phyloP scores from a whole-genome alignment of 345 rosid genomes.

The Euclidium syriacum region DNA sequence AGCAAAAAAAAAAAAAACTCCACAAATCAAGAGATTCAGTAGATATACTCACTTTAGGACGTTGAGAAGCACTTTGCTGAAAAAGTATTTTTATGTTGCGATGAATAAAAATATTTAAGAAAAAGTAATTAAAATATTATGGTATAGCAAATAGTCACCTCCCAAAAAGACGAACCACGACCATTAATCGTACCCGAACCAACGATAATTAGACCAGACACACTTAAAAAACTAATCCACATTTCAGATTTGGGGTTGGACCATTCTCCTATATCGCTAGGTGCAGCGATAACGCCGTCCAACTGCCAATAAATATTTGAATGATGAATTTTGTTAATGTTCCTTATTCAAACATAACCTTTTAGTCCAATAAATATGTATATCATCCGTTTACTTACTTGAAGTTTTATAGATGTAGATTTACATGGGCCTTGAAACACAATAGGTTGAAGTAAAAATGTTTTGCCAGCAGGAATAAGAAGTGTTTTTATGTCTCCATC shows the following conservation, averaged over 20 bases:
- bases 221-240: slow-evolving; percentile 3
- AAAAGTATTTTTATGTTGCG: neutral
- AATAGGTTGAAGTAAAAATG: slow-evolving; percentile 21
- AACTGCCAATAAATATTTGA: slow-evolving; percentile 11
- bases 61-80: slow-evolving; percentile 9
- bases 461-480: slow-evolving; percentile 9
- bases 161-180: slow-evolving; percentile 17
- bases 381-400: neutral
- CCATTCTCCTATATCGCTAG: neutral
- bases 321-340: neutral
- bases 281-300: slow-evolving; percentile 18
- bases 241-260: neutral
- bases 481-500: slow-evolving; percentile 12
- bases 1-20: neutral
- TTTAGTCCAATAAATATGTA: neutral
- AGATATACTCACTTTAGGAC: slow-evolving; percentile 9
- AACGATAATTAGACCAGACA: neutral
- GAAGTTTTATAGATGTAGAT: neutral
- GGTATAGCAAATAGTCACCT: neutral
- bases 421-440: slow-evolving; percentile 20
- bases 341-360: neutral
- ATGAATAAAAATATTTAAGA: neutral
- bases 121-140: neutral
- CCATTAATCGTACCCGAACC: slow-evolving; percentile 19
- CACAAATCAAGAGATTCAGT: neutral